Percentiles rank a stretch among this genome's conserved stretches.
phyloP scores from a whole-genome alignment of 352 stramenopile genomes.

The Phytophthora crassamura region DNA sequence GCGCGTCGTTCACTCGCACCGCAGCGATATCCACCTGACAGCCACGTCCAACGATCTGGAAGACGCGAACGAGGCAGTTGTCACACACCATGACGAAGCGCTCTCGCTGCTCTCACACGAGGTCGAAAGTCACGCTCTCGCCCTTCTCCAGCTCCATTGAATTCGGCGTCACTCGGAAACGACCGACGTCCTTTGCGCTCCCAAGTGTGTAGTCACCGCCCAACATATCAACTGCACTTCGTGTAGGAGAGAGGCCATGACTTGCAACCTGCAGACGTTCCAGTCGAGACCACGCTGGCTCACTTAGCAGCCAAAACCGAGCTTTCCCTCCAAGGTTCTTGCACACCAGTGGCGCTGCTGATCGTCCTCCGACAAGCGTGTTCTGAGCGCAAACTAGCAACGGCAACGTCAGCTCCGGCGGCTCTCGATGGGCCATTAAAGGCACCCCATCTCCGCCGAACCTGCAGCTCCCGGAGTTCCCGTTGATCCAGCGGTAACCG shows the following conservation, averaged over 20 bases:
- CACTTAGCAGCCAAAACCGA: conserved; percentile 77
- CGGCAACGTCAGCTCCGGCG: conserved; percentile 74
- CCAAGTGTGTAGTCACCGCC: no score
- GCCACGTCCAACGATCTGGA: no score
- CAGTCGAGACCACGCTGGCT: conserved; percentile 45
- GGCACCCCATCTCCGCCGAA: conserved; percentile 45
- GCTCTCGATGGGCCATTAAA: conserved; percentile 51
- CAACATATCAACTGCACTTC: no score
- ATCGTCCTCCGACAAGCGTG: conserved; percentile 68
- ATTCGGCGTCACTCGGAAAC: no score
- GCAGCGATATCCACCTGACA: no score
- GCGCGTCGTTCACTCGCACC: no score
- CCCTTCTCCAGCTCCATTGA: no score
- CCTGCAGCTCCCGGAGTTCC: conserved; percentile 27
- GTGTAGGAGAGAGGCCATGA: background rate
- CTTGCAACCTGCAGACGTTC: conserved; percentile 33
- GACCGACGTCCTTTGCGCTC: no score
- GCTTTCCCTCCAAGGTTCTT: conserved; percentile 66
- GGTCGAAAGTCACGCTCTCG: no score
- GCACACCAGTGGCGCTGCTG: conserved; percentile 54
- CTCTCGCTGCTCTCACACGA: no score
- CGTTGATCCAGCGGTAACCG: conserved; percentile 64
- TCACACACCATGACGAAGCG: no score
- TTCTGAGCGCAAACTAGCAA: conserved; percentile 59
- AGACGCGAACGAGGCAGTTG: no score